Base-by-base conservation (phyloP, 331 rosid genomes). In the Malus hybrid region DNA sequence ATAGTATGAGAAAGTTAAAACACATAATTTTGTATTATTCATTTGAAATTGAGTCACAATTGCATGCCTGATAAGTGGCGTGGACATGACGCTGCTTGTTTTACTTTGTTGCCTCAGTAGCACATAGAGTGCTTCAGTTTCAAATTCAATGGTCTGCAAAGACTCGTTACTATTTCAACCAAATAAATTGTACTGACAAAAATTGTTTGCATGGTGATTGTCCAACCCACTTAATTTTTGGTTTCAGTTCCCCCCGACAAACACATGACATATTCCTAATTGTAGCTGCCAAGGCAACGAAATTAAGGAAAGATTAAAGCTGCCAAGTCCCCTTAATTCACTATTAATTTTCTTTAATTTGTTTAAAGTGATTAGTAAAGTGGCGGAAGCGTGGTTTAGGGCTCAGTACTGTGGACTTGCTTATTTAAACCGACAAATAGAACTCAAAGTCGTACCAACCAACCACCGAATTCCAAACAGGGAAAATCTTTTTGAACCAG, bases 361-460 rank as follows among this genome's bases (percentile, higher is more conserved):
- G 22, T 18, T 54, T 6, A 2, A 54, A 54, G 10, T 54, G 59
- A 54, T 18, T 54, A 54, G 59, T 18, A 54, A 18, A 18, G 22
- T 7, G 11, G 22, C 15, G 22, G 59, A 18, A 54, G 5, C 22
- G 59, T 54, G 59, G 50, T 44, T 44, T 44, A 11, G 15, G 50
- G 50, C 50, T 3, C 50, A 44, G 46, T 42, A 3, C 46, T 42
- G 4, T 42, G 50, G 50, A 11, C 15, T 44, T 10, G 50, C 50
- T 11, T 44, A 44, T 44, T 44, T 44, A 10, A 44, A 24, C 84
- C 81, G 81, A 67, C 81, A 76, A 48, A 5, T 24, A 59, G 79
- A 36, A 56, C 57, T 54, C 31, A n/a, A 52, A 77, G 68, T 73
- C 79, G 13, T 19, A 39, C 64, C 68, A 59, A 22, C 12, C 32